Base-by-base conservation (phyloP, 352 stramenopile species). In the Globisporangium viniferum region DNA sequence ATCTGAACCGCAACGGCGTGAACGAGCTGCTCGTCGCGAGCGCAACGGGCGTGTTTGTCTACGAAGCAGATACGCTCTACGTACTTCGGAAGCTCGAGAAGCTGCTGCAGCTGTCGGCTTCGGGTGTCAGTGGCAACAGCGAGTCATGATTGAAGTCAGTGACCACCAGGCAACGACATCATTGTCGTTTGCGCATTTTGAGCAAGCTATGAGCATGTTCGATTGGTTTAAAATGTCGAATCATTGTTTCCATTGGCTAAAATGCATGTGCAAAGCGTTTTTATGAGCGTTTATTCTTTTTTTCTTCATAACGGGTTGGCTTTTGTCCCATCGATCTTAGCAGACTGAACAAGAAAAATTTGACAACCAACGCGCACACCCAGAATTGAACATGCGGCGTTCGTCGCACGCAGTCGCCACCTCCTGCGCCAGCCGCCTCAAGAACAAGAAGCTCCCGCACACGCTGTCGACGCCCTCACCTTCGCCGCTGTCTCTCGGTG, bases 1-100 rank as follows among this genome's bases (percentile, higher is more conserved):
- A 94, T 66, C 57, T 92, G 14, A 92, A 94, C 59, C 64, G 66
- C 56, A 84, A 94, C 36, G 84, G 84, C 44, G 77, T 91, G 6
- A 57, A 76, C 2, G 86, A 94, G 56, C 59, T 94, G 27, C 67
- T 92, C 5, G 57, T 92, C 5, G 81, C 84, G 1, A 90, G 82
- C 31, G 78, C 82, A 36, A 91, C 82, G 20, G 86, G 84, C 4
- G 72, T 94, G 31, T 92, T 90, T 58, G 76, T 94, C 12, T 81
- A 82, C 33, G 82, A 91, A 73, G 77, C 73, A 5, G 79, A 90
- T 62, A 61, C 73, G n/a, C 22, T 6, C n/a, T 39, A 71, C 27
- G 75, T 76, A 9, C 55, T 81, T 22, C 15, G 53, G 15, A 71
- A 68, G 27, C 49, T 83, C 18, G 54, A 75, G 22, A 53, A 58